Conservation (phyloP, 345 rosid genomes). For the Eucalyptus marginata region DNA sequence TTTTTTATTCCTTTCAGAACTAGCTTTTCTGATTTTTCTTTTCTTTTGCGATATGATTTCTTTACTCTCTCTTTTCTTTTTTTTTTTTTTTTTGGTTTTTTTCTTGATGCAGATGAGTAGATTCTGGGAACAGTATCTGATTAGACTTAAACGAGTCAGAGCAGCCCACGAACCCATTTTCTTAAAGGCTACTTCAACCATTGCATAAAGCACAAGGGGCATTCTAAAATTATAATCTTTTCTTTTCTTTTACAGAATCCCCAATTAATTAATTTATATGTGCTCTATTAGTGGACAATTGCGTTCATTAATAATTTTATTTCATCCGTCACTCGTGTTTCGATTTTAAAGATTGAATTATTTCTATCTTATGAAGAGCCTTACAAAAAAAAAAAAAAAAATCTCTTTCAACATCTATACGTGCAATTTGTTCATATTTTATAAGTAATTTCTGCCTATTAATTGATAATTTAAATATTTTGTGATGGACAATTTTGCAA, state of each 20-base stretch:
- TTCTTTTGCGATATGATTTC: background rate
- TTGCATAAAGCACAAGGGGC: background rate
- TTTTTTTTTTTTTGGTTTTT: accelerated
- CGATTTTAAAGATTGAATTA: background rate
- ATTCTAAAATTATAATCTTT: background rate
- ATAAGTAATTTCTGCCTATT: background rate
- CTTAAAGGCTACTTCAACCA: background rate
- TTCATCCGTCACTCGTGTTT: background rate
- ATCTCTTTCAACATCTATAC: background rate
- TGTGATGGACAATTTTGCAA: background rate
- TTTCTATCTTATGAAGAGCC: background rate
- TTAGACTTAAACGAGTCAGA: background rate
- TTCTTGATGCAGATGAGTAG: background rate
- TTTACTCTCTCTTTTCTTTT: background rate
- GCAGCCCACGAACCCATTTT: background rate
- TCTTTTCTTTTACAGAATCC: background rate
- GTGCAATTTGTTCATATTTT: background rate
- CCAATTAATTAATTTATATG: background rate
- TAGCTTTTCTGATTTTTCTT: background rate
- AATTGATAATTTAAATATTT: background rate
- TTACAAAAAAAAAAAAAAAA: background rate
- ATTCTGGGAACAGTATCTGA: background rate
- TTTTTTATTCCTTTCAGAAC: background rate
- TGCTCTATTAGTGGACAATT: background rate
- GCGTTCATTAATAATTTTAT: background rate